Percentiles rank a stretch among this genome's conserved stretches.
Evolutionary conservation across 2,329 filamentous ascomycete genomes (phyloP).

Genomic region (Tolypocladium endophyticum): DNA sequence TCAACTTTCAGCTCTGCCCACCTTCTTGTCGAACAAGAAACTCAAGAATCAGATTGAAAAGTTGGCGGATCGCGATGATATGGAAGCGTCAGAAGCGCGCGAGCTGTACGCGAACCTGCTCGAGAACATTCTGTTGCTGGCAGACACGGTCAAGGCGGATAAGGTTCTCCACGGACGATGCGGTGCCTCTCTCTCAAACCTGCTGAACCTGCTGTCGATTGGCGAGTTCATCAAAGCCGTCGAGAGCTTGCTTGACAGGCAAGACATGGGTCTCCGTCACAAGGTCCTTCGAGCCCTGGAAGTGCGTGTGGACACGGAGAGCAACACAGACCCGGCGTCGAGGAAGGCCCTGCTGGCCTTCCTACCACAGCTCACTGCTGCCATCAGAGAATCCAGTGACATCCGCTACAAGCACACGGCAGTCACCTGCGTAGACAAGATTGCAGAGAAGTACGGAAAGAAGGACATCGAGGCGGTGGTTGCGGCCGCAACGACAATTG

Average conservation of each 20-base stretch:
- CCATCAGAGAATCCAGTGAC: constrained; percentile 63
- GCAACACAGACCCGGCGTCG: constrained; percentile 56
- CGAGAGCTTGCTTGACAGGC: constrained; percentile 66
- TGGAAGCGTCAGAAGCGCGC: constrained; percentile 55
- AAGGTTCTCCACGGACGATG: constrained; percentile 46
- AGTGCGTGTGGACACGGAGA: constrained; percentile 63
- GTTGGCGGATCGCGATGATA: constrained; percentile 51
- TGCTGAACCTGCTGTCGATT: constrained; percentile 79
- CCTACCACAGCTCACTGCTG: constrained; percentile 64
- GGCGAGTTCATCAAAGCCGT: constrained; percentile 83
- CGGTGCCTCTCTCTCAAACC: constrained; percentile 62
- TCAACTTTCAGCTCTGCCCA: constrained; percentile 46
- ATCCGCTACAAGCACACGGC: constrained; percentile 73
- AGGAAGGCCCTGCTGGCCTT: constrained; percentile 66
- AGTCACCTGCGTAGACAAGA: constrained; percentile 82
- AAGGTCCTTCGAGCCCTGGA: constrained; percentile 77
- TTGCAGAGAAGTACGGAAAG: constrained; percentile 90
- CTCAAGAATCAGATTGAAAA: constrained; percentile 45
- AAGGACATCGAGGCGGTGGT: constrained; percentile 72
- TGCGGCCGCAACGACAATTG: constrained; percentile 65
- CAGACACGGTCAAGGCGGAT: constrained; percentile 50
- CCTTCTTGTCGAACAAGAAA: constrained; percentile 46
- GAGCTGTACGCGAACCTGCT: constrained; percentile 59
- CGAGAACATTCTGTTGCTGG: constrained; percentile 54
- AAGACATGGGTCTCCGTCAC: constrained; percentile 64